These are phyloP conservation scores for Pleurozium schreberi DNA, from an alignment of 225 moss, liverwort and hornwort genomes.

Conservation along the genomic window DNA sequence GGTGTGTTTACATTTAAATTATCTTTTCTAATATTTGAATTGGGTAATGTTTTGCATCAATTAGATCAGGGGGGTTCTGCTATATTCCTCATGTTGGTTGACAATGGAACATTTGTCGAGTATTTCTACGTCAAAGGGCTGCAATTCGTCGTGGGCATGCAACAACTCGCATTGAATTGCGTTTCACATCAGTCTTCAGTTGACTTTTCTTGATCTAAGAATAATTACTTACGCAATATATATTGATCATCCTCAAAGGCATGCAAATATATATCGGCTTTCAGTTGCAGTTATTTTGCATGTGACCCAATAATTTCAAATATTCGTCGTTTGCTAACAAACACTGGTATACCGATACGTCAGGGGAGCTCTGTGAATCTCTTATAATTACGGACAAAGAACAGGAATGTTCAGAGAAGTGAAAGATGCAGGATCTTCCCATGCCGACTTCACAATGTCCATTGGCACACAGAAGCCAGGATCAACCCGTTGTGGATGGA, in stretches of 20 bases:
- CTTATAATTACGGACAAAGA: slow-evolving; percentile 39
- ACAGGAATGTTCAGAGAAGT: slow-evolving; percentile 29
- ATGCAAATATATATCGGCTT: neutral
- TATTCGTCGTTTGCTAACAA: neutral
- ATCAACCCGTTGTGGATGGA: neutral
- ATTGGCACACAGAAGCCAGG: neutral
- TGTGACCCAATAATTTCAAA: neutral
- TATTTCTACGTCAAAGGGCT: too few relatives aligned
- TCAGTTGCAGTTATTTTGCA: neutral
- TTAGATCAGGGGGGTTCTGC: too few relatives aligned
- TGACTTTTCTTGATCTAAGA: neutral
- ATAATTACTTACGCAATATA: neutral
- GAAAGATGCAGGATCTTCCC: slow-evolving; percentile 9
- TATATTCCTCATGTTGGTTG: too few relatives aligned
- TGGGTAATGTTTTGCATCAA: too few relatives aligned
- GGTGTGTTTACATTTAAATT: too few relatives aligned
- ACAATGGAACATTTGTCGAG: too few relatives aligned
- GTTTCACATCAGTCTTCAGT: neutral
- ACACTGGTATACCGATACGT: neutral
- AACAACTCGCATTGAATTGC: slow-evolving; percentile 48
- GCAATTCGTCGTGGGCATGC: slow-evolving; percentile 22
- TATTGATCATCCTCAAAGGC: neutral
- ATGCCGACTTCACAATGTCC: slow-evolving; percentile 1
- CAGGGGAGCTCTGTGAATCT: slow-evolving; percentile 50
- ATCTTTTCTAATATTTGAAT: too few relatives aligned